Evolutionary conservation across 2,329 filamentous ascomycete species (phyloP), one percentile per base, ranked within the genome.

Genomic region (Hirsutella rhossiliensis): DNA sequence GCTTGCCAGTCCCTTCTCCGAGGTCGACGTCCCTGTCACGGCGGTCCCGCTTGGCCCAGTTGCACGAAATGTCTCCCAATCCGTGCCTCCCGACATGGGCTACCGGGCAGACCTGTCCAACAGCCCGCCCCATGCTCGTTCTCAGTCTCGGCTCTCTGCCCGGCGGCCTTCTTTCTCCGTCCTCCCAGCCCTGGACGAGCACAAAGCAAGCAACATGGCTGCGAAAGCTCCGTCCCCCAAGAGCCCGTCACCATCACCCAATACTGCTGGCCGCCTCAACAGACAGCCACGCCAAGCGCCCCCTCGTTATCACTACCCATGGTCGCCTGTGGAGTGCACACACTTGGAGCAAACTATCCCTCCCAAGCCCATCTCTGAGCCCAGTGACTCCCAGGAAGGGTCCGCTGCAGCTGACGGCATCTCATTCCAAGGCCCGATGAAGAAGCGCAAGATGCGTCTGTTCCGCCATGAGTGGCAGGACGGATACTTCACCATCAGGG

Each of bases 401-500:
- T 50, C 59, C 45, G 52, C 56, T 52, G 61, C 63, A 46, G 57
- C 61, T 42, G 66, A 72, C 43, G 77, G 78, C 45, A 65, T 83
- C 49, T 76, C 78, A 30, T 86, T 89, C 62, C 78, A 85, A 41
- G 92, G 92, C 2, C 88, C 82, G 63, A 94, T 98, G 80, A 89
- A 87, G 72, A 95, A 94, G 72, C 86, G 90, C 58, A 87, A 87
- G 68, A 94, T 84, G 30, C 81, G 80, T 57, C 80, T 95, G 70
- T 76, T 95, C 48, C 85, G 87, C 38, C 86, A 94, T 62, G 89
- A 96, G 67, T 96, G 89, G 89, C 80, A 88, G 57, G 86, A 94
- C 60, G 83, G 87, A 53, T 92, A 90, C 68, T 94, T 92, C 62
- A 87, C 86, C 23, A 81, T 96, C 50, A 80, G 81, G 55, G 83